These are phyloP conservation scores for Amaranthus palmeri DNA, from an alignment of 148 eudicot genomes.

Conservation along the genomic window DNA sequence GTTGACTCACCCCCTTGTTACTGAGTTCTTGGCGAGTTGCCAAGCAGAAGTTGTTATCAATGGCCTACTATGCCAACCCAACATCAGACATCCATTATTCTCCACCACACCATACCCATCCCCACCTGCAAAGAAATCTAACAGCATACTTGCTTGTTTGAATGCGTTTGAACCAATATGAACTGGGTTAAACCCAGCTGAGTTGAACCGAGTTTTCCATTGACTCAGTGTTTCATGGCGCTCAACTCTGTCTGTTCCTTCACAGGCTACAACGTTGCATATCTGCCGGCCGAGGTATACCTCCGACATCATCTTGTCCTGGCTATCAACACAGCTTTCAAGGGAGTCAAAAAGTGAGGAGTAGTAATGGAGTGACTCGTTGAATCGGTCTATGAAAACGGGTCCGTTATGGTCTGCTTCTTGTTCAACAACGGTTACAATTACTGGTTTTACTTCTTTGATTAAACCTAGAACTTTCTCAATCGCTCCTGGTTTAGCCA, in stretches of 20 bases:
- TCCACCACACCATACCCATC: slow-evolving; percentile 92
- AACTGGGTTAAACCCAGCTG: slow-evolving; percentile 64
- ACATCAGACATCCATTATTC: slow-evolving; percentile 68
- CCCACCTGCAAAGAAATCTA: slow-evolving; percentile 63
- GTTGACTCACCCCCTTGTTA: slow-evolving; percentile 9
- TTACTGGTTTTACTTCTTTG: slow-evolving; percentile 62
- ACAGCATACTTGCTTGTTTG: slow-evolving; percentile 72
- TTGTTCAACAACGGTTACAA: slow-evolving; percentile 73
- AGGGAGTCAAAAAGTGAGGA: slow-evolving; percentile 89
- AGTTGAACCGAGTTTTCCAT: slow-evolving; percentile 56
- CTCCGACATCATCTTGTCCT: slow-evolving; percentile 76
- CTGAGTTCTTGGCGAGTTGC: slow-evolving; percentile 35
- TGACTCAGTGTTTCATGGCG: slow-evolving; percentile 74
- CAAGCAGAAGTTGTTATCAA: slow-evolving; percentile 96
- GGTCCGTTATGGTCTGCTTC: slow-evolving; percentile 74
- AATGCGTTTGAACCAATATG: slow-evolving; percentile 85
- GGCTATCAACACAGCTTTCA: slow-evolving; percentile 49
- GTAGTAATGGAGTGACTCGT: slow-evolving; percentile 73
- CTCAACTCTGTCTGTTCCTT: slow-evolving; percentile 74
- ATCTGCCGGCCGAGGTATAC: slow-evolving; percentile 79
- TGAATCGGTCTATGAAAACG: slow-evolving; percentile 70
- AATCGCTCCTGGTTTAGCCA: slow-evolving; percentile 45
- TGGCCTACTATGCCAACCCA: slow-evolving; percentile 91
- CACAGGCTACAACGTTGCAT: slow-evolving; percentile 89
- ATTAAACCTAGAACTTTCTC: slow-evolving; percentile 59